phyloP scores from a whole-genome alignment of 179 eudicot species.

The Heliamphora pulchella region DNA sequence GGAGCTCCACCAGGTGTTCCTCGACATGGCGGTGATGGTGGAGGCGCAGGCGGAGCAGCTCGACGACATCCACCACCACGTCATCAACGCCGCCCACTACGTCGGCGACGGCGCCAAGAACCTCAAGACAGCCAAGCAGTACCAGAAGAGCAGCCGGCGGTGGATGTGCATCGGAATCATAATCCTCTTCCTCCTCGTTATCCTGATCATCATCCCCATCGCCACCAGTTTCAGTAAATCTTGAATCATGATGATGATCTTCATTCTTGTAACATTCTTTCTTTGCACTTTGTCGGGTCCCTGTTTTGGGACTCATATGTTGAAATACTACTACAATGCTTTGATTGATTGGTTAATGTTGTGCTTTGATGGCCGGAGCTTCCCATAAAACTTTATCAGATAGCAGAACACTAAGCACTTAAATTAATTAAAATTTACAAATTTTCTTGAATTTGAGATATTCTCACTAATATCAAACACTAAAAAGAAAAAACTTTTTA shows the following conservation, averaged over 20 bases:
- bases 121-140: constrained; percentile 60
- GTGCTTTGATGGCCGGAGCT: no score
- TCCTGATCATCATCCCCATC: constrained; percentile 56
- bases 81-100: constrained; percentile 61
- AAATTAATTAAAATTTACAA: no score
- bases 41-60: constrained; percentile 89
- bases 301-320: no score
- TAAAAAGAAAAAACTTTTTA: no score
- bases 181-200: constrained; percentile 45
- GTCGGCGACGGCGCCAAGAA: constrained; percentile 55
- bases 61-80: constrained; percentile 92
- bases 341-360: no score
- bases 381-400: no score
- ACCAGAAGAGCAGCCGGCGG: constrained; percentile 68
- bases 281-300: no score
- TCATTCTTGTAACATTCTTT: neutral
- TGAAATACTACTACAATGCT: no score
- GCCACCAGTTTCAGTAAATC: constrained; percentile 46
- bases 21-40: constrained; percentile 98
- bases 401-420: neutral
- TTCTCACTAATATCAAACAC: no score
- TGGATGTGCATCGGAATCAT: constrained; percentile 74
- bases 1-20: constrained; percentile 90
- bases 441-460: no score
- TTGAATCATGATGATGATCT: constrained; percentile 5